Base-by-base conservation (phyloP, 768 basidiomycete genomes). In the Russula ochroleuca region DNA sequence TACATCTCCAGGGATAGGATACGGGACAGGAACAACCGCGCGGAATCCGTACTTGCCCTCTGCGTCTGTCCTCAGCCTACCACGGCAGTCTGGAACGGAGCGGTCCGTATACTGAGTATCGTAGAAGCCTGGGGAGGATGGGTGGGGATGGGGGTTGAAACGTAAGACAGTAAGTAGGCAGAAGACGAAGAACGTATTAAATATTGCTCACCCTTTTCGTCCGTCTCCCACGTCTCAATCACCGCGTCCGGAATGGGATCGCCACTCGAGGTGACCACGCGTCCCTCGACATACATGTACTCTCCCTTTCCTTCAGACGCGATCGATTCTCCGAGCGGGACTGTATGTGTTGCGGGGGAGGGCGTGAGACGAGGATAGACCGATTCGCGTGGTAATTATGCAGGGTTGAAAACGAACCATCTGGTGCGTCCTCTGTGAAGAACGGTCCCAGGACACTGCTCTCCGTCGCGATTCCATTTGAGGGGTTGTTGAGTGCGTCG, bases 291-390 rank as follows among this genome's bases (percentile, higher is more conserved):
- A 67, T 81, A 92, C 82, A 94, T 77, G 72, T 92, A 89, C 11
- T 91, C 83, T 23, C 92, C 92, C 73, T 90, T 92, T 61, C 88
- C 92, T 73, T 93, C 91, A 0, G 90, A 90, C 8, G 92, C 90
- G 57, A 94, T 94, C 11, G 86, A 84, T 1, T 80, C 89, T 5
- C 92, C 91, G 7, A 80, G 73, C 25, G 78, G 73, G 61, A 92
- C 90, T 92, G 65, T 31, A 49, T 45, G n/a, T 10, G 43, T n/a
- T n/a, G n/a, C 8, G 19, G 5, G 43, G 8, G 28, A 23, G 50
- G n/a, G 31, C 53, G 7, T 8, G 31, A 23, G 21, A 23, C 21
- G n/a, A 21, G 8, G 4, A 21, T 23, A n/a, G n/a, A 21, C 19
- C 41, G 21, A 11, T 19, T 19, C 28, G 28, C 49, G 28, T 5